Evolutionary conservation across 2,329 filamentous ascomycete species (phyloP).

Genomic region (Grosmannia clavigera): DNA sequence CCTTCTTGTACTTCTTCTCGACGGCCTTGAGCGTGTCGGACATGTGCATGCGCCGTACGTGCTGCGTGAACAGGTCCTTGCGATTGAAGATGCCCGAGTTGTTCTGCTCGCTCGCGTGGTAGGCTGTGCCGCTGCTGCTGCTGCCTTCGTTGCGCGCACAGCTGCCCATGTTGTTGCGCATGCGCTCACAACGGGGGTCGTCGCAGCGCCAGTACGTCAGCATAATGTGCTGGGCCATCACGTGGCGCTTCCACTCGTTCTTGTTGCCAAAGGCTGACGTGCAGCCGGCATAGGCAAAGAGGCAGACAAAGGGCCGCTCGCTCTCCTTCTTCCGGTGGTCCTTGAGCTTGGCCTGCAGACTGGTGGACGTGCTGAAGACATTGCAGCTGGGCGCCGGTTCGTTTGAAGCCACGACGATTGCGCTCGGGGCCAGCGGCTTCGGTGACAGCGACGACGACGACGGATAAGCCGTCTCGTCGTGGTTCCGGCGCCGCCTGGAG

Average conservation of each 20-base stretch:
- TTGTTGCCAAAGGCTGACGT: conserved; percentile 60
- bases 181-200: conserved; percentile 39
- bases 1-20: conserved; percentile 17
- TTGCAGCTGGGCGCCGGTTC: not conserved
- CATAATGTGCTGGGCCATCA: conserved; percentile 66
- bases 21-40: conserved; percentile 27
- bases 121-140: not conserved
- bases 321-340: conserved; percentile 39
- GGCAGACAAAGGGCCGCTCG: conserved; percentile 56
- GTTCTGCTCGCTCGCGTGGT: conserved; percentile 7
- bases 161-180: conserved; percentile 2
- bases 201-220: conserved; percentile 66
- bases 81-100: conserved; percentile 65
- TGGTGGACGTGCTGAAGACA: not conserved
- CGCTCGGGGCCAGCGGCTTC: not conserved
- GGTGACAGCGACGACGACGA: not conserved
- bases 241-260: conserved; percentile 94
- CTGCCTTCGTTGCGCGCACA: not conserved
- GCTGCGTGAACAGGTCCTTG: conserved; percentile 84
- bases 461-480: no score
- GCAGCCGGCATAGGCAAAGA: conserved; percentile 70
- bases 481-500: no score
- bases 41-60: conserved; percentile 73
- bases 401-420: not conserved
- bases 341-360: conserved; percentile 19